phyloP scores from a whole-genome alignment of 768 basidiomycete genomes.

The Lyophyllum shimeji region DNA sequence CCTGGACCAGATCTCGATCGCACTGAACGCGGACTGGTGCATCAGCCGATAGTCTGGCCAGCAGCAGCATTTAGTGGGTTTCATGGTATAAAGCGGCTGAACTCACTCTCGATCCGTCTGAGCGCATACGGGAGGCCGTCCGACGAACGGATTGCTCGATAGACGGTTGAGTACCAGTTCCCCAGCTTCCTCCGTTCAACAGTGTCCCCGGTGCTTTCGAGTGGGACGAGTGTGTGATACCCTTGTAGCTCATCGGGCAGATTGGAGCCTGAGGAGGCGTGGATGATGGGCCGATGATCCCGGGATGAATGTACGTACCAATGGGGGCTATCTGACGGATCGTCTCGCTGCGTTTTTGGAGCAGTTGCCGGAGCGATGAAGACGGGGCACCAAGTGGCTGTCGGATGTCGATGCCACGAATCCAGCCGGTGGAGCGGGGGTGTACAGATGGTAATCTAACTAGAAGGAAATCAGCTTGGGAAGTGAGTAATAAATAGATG shows the following conservation, averaged over 20 bases:
- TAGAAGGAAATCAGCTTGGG: constrained; percentile 29
- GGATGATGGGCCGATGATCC: constrained; percentile 21
- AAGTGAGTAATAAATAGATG: background rate
- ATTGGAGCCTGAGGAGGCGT: constrained; percentile 42
- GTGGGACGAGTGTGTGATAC: constrained; percentile 83
- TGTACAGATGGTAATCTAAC: constrained; percentile 95
- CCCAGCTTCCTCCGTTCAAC: constrained; percentile 73
- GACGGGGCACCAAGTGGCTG: constrained; percentile 72
- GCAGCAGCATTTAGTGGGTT: constrained; percentile 7
- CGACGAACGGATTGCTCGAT: constrained; percentile 72
- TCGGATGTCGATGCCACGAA: constrained; percentile 44
- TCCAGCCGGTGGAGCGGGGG: constrained; percentile 58
- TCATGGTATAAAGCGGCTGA: constrained; percentile 1
- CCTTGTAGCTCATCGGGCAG: constrained; percentile 88
- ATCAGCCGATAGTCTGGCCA: constrained; percentile 75
- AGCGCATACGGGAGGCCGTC: constrained; percentile 81
- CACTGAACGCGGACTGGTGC: constrained; percentile 76
- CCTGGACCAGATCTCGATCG: constrained; percentile 84
- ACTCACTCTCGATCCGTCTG: constrained; percentile 84
- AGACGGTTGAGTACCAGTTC: constrained; percentile 84
- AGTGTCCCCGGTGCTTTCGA: constrained; percentile 52
- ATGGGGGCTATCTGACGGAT: constrained; percentile 49
- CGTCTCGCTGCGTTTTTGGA: constrained; percentile 64
- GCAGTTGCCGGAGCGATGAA: constrained; percentile 37
- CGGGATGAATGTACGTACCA: constrained; percentile 20